Evolutionary conservation across 1,284 basidiomycete species (phyloP).

Genomic region (Ceratobasidium sp.): DNA sequence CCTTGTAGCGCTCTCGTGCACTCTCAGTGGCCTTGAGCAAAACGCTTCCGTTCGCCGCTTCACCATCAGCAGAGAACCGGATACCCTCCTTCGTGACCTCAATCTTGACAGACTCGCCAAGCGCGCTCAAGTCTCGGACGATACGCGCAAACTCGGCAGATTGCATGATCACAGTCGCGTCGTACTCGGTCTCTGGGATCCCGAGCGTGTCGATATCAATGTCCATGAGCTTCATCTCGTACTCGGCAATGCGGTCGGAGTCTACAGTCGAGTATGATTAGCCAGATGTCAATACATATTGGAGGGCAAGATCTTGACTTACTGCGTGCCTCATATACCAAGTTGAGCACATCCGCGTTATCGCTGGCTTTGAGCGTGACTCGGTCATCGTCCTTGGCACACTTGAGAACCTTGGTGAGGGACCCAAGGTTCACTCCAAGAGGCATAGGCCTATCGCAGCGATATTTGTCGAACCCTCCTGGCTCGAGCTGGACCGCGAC

Average conservation of each 20-base stretch:
- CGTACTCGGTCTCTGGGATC: conserved; percentile 99
- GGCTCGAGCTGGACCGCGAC: conserved; percentile 84
- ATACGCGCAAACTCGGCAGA: conserved; percentile 91
- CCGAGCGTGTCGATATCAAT: conserved; percentile 96
- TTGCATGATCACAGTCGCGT: conserved; percentile 91
- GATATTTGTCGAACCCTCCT: conserved; percentile 85
- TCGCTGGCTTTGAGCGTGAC: conserved; percentile 93
- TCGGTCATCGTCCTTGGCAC: conserved; percentile 95
- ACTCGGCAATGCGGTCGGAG: conserved; percentile 94
- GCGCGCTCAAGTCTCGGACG: conserved; percentile 89
- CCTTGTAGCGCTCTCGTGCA: conserved; percentile 50
- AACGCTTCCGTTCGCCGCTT: conserved; percentile 92
- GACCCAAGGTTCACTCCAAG: conserved; percentile 90
- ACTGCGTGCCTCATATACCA: conserved; percentile 95
- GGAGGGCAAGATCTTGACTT: conserved; percentile 55
- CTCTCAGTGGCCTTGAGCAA: conserved; percentile 77
- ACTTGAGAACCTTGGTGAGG: conserved; percentile 96
- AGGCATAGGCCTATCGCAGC: conserved; percentile 96
- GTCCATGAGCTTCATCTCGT: conserved; percentile 99
- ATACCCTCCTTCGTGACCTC: conserved; percentile 97
- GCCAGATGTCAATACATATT: conserved; percentile 9
- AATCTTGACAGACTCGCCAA: conserved; percentile 96
- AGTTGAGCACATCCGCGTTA: conserved; percentile 88
- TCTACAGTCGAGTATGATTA: conserved; percentile 60
- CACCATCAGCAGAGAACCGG: conserved; percentile 92